A percentile compares a stretch with the other conserved stretches of the same genome.
Conservation (phyloP, 75 land plant genomes). For the Selaginella tamariscina region DNA sequence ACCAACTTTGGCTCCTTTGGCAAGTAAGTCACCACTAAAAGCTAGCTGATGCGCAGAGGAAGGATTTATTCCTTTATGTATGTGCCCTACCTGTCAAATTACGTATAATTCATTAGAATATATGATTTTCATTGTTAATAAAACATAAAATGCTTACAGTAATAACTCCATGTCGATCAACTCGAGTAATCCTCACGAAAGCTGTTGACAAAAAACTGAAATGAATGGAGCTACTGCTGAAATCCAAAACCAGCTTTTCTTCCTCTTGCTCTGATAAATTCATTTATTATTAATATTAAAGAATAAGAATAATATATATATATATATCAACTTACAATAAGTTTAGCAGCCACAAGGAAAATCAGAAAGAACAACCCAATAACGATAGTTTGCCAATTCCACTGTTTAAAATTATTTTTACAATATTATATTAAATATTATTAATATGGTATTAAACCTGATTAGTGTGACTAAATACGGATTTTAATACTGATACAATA, state of each 20-base stretch:
- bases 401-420: constrained; percentile 25
- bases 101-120: too few relatives aligned
- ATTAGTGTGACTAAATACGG: not conserved
- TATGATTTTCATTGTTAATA: not conserved
- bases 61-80: constrained; percentile 49
- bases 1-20: constrained; percentile 24
- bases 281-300: not conserved
- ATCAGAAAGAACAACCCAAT: constrained; percentile 44
- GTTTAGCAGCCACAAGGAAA: constrained; percentile 42
- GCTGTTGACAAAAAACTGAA: constrained; percentile 1
- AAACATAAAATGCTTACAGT: not conserved
- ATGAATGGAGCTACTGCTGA: constrained; percentile 3
- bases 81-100: constrained; percentile 42
- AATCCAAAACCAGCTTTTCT: not conserved
- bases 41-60: constrained; percentile 25
- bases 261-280: not conserved
- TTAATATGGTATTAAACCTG: not conserved
- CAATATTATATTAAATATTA: not conserved
- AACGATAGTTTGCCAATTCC: constrained; percentile 75
- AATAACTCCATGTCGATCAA: not conserved
- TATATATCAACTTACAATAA: constrained; percentile 33
- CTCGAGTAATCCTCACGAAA: not conserved
- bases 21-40: constrained; percentile 28
- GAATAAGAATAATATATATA: not conserved
- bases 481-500: not conserved